Base-by-base conservation (phyloP, 768 basidiomycete genomes). In the Lactarius pseudohatsudake region DNA sequence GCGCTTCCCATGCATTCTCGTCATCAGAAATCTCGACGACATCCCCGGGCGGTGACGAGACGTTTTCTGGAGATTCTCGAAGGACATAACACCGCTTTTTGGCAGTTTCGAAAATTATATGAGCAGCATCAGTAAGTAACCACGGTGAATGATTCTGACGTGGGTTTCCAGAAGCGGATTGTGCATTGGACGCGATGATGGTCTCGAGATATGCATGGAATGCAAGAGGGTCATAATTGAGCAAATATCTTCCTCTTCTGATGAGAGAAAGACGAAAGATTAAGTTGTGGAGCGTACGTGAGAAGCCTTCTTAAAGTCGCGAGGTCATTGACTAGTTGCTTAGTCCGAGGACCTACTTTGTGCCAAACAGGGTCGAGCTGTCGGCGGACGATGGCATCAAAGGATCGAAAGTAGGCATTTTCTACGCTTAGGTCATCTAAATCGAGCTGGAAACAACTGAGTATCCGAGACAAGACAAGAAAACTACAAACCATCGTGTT, bases 321-420 rank as follows among this genome's bases (percentile, higher is more conserved):
- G 20, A 99, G 84, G 74, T 98, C 96, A 59, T 82, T 85, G 10
- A 98, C 94, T 13, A 98, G 85, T 67, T 95, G 92, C 71, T 92
- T 94, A 5, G 96, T 98, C 67, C 86, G 89, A 1, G 92, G 88
- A 0, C 94, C 94, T 32, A 96, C 96, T 77, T 94, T 93, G 76
- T 98, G 95, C 96, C 97, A 98, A 8, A 97, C 90, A 0, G 94
- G 84, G 75, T 97, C 94, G 9, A 98, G 84, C 72, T 96, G 94
- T 38, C 86, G 85, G 3, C 96, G 86, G 2, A 98, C 94, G 59
- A 96, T 83, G 22, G 84, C 78, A 73, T 98, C 96, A 72, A 98
- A 99, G 1, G 91, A 93, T 40, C 87, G 86, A 76, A 98, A 98
- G 72, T 98, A 95, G 0, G 95, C 93, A 72, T 91, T 95, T 72